phyloP scores from a whole-genome alignment of 2,329 filamentous ascomycete genomes.

The Cadophora sp. region DNA sequence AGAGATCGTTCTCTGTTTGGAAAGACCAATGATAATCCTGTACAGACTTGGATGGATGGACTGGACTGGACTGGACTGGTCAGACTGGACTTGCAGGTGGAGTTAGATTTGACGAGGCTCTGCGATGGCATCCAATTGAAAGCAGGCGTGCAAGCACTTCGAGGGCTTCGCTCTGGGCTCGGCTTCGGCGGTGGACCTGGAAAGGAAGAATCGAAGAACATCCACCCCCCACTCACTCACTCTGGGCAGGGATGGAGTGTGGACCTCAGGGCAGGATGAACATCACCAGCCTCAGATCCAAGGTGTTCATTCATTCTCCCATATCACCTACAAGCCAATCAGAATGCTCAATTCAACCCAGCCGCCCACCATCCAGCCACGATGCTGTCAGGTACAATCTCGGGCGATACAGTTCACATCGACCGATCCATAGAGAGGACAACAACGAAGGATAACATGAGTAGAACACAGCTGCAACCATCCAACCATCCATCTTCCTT shows the following conservation, averaged over 20 bases:
- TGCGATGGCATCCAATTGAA: neutral
- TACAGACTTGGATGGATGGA: too few relatives aligned
- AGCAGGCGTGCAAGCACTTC: neutral
- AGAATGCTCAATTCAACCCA: neutral
- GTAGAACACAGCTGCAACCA: too few relatives aligned
- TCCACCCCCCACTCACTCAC: too few relatives aligned
- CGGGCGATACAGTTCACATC: neutral
- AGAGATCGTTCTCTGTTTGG: neutral
- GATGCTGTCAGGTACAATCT: constrained; percentile 4
- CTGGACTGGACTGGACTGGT: too few relatives aligned
- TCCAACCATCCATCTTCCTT: neutral
- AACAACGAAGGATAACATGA: neutral
- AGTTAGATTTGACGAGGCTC: neutral
- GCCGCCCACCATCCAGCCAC: constrained; percentile 4
- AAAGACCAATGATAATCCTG: constrained; percentile 8
- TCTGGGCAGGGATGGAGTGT: neutral
- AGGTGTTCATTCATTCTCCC: neutral
- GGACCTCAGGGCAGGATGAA: neutral
- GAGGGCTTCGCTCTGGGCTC: neutral
- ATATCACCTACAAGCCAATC: neutral
- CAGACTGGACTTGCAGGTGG: too few relatives aligned
- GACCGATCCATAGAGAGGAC: neutral
- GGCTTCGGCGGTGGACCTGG: neutral
- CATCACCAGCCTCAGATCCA: too few relatives aligned
- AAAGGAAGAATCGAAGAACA: neutral